These are phyloP conservation scores for Cladosporium halotolerans DNA, from an alignment of 2,329 filamentous ascomycete genomes.

Conservation along the genomic window DNA sequence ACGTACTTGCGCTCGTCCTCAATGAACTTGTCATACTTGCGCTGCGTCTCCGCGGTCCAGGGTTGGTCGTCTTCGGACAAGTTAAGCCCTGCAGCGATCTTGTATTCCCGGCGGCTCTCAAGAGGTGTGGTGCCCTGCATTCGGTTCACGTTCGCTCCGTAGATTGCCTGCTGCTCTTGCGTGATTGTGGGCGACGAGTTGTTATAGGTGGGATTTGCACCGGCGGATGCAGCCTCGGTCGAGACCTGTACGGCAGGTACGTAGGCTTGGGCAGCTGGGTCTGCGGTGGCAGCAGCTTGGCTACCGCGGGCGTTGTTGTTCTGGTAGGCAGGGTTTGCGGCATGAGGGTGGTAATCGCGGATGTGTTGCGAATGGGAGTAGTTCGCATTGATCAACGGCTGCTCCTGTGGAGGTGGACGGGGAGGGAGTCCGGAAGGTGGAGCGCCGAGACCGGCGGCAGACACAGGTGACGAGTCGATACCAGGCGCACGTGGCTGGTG, in stretches of 20 bases:
- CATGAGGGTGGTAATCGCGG: slow-evolving; percentile 46
- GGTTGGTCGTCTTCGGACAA: slow-evolving; percentile 41
- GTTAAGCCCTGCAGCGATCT: slow-evolving; percentile 24
- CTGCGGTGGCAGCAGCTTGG: slow-evolving; percentile 11
- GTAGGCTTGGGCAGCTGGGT: slow-evolving; percentile 14
- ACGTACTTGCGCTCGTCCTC: slow-evolving; percentile 69
- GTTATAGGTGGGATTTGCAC: background rate
- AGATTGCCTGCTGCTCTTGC: slow-evolving; percentile 6
- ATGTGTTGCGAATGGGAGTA: slow-evolving; percentile 45
- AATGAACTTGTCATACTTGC: slow-evolving; percentile 66
- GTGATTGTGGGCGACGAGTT: slow-evolving; percentile 1
- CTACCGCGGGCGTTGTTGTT: slow-evolving; percentile 9
- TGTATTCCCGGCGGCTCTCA: slow-evolving; percentile 26
- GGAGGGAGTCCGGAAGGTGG: slow-evolving; percentile 41
- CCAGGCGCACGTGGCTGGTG: slow-evolving; percentile 25
- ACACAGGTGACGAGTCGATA: slow-evolving; percentile 28
- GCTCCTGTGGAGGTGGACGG: slow-evolving; percentile 44
- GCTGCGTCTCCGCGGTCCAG: slow-evolving; percentile 55
- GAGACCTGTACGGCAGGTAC: slow-evolving; percentile 16
- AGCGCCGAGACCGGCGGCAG: slow-evolving; percentile 25
- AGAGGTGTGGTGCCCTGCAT: slow-evolving; percentile 16
- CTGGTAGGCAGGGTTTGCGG: slow-evolving; percentile 32
- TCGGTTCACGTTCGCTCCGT: slow-evolving; percentile 2
- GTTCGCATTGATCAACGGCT: slow-evolving; percentile 42
- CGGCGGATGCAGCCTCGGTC: background rate